A percentile compares a stretch with the other conserved stretches of the same genome.
Evolutionary conservation across 768 basidiomycete genomes (phyloP).

Genomic region (Tylopilus felleus): DNA sequence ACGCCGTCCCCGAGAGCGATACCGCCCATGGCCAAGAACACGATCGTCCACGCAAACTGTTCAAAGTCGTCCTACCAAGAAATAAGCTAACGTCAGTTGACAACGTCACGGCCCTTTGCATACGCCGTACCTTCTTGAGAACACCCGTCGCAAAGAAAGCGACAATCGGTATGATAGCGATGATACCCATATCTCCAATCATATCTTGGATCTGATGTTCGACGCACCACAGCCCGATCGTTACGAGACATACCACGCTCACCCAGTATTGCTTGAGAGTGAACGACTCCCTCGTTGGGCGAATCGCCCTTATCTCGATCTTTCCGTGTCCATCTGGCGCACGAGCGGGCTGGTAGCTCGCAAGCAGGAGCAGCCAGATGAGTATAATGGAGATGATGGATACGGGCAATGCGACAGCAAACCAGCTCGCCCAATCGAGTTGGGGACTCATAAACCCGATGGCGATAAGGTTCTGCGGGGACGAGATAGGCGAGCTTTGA

Average conservation of each 20-base stretch:
- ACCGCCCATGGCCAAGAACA: slow-evolving; percentile 97
- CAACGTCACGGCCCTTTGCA: not conserved
- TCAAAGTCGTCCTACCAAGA: slow-evolving; percentile 82
- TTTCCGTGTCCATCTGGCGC: slow-evolving; percentile 72
- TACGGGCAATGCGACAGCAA: slow-evolving; percentile 89
- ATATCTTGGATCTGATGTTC: slow-evolving; percentile 71
- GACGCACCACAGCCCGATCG: slow-evolving; percentile 88
- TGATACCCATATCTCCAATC: slow-evolving; percentile 96
- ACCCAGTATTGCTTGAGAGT: slow-evolving; percentile 90
- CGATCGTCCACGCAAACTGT: slow-evolving; percentile 90
- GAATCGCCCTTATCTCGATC: slow-evolving; percentile 80
- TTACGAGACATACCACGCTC: slow-evolving; percentile 71
- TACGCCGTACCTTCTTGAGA: slow-evolving; percentile 73
- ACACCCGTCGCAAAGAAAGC: slow-evolving; percentile 94
- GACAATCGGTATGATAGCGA: slow-evolving; percentile 89
- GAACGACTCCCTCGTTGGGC: slow-evolving; percentile 79
- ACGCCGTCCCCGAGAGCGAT: slow-evolving; percentile 96
- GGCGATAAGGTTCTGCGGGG: slow-evolving; percentile 96
- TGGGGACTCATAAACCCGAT: slow-evolving; percentile 80
- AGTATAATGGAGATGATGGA: slow-evolving; percentile 79
- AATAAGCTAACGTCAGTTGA: not conserved
- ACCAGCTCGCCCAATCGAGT: slow-evolving; percentile 91
- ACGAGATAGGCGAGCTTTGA: slow-evolving; percentile 95
- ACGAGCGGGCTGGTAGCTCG: slow-evolving; percentile 72
- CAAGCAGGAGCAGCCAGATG: slow-evolving; percentile 88